Conservation (phyloP, 176 grass and related monocot species). For the Dactylis glomerata region DNA sequence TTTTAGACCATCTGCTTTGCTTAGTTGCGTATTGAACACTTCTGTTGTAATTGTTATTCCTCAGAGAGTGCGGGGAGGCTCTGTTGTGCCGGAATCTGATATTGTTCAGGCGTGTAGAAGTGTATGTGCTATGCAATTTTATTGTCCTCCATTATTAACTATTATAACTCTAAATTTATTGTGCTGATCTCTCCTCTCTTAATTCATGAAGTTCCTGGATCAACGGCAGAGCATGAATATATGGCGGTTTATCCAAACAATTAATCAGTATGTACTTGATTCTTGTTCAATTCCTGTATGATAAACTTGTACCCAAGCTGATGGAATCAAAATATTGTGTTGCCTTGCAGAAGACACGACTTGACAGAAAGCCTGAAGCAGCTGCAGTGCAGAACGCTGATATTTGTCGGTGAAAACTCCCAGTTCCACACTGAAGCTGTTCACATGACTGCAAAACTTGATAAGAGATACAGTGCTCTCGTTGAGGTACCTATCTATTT, state of each 20-base stretch:
- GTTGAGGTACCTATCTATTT: slow-evolving; percentile 63
- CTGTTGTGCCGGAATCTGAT: slow-evolving; percentile 69
- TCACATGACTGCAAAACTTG: slow-evolving; percentile 81
- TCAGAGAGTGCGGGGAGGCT: slow-evolving; percentile 75
- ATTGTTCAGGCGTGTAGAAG: slow-evolving; percentile 91
- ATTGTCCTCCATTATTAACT: slow-evolving; percentile 9
- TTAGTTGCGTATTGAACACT: slow-evolving; percentile 7
- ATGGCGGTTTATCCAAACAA: slow-evolving; percentile 89
- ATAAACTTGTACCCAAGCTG: not conserved
- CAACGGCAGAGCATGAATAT: slow-evolving; percentile 80
- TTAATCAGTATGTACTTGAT: slow-evolving; percentile 61
- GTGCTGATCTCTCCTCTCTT: slow-evolving; percentile 23
- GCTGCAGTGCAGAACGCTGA: slow-evolving; percentile 78
- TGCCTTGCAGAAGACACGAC: slow-evolving; percentile 75
- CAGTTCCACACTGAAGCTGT: slow-evolving; percentile 81
- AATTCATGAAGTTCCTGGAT: slow-evolving; percentile 72
- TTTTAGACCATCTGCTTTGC: not conserved
- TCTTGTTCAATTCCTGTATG: slow-evolving; percentile 7
- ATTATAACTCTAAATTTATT: slow-evolving; percentile 4
- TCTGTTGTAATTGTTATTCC: slow-evolving; percentile 21
- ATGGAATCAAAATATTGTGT: slow-evolving; percentile 25
- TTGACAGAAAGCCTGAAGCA: slow-evolving; percentile 81
- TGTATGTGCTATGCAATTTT: slow-evolving; percentile 38
- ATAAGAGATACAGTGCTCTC: slow-evolving; percentile 74
- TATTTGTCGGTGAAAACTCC: slow-evolving; percentile 89